Base-by-base conservation (phyloP, 2,329 filamentous ascomycete species). In the Botrytis deweyae region DNA sequence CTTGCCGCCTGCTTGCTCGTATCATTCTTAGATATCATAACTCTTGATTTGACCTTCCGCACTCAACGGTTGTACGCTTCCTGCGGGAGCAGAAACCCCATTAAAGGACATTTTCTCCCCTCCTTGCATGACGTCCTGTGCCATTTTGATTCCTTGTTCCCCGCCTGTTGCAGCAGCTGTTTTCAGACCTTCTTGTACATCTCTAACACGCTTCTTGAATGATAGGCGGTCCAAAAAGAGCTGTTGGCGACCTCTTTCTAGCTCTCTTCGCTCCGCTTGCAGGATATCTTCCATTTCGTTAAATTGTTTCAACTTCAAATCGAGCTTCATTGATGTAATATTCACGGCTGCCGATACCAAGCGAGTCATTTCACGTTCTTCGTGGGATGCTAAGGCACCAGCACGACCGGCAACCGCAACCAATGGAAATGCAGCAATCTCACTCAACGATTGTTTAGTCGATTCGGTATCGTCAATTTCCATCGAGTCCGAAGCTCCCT, bases 301-400 rank as follows among this genome's bases (percentile, higher is more conserved):
- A 84, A 99, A 99, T 82, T 98, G 97, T 80, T 94, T 91, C 74
- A 99, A 88, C 84, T 99, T 99, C 79, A 98, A 86, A 83, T 98
- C 94, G 76, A 98, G 90, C 84, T 99, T 99, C 81, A 97, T 92
- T 49, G 98, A 86, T n/a, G 93, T 95, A 20, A 97, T 88, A 81
- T 99, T 99, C 70, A 97, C 93, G 0, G 94, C 94, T 9, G 94
- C 92, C 3, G 94, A 95, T 16, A 99, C 93, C 65, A 98, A 89
- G 25, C 94, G 92, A 33, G 95, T 97, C 89, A 98, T 96, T 83
- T 98, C 94, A 74, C 97, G 93, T 83, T 99, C 96, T 83, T 98
- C 95, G 79, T 98, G 94, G 4, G 95, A 98, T 42, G 95, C 95
- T 49, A 99, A 90, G 5, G 92, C 96, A 12, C 93, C 92, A 2